phyloP scores from a whole-genome alignment of 495 filamentous ascomycete species.

The Rusavskia elegans region DNA sequence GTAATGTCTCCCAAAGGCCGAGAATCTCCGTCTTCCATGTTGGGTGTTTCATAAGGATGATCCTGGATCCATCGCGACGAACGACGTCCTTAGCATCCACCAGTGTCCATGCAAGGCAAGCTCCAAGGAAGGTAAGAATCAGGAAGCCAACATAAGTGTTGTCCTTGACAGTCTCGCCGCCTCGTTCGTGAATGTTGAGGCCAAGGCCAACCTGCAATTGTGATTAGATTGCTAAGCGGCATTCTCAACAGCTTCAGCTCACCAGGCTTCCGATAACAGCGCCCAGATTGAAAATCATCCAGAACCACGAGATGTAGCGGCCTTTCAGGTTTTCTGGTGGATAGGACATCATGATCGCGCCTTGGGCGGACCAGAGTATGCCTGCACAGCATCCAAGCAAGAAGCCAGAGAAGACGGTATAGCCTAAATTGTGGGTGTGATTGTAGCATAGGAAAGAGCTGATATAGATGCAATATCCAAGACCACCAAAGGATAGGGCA shows the following conservation, averaged over 20 bases:
- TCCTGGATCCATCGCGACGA: constrained; percentile 65
- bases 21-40: constrained; percentile 63
- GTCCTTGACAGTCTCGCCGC: constrained; percentile 20
- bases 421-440: constrained; percentile 49
- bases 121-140: constrained; percentile 67
- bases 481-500: constrained; percentile 66
- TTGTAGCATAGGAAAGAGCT: constrained; percentile 68
- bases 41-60: constrained; percentile 79
- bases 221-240: constrained; percentile 13
- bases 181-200: too few relatives aligned
- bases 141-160: constrained; percentile 89
- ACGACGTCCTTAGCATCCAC: constrained; percentile 61
- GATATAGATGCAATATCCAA: constrained; percentile 78
- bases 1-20: constrained; percentile 64
- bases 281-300: constrained; percentile 90
- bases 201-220: too few relatives aligned
- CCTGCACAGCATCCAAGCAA: constrained; percentile 63
- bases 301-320: constrained; percentile 78
- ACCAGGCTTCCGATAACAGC: constrained; percentile 72
- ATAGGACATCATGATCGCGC: constrained; percentile 92
- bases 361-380: constrained; percentile 82
- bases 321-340: constrained; percentile 71
- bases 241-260: background rate
- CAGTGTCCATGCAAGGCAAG: constrained; percentile 54
- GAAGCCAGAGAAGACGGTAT: constrained; percentile 40